Conservation (phyloP, 225 moss, liverwort and hornwort genomes). For the Physcomitrellopsis africana region DNA sequence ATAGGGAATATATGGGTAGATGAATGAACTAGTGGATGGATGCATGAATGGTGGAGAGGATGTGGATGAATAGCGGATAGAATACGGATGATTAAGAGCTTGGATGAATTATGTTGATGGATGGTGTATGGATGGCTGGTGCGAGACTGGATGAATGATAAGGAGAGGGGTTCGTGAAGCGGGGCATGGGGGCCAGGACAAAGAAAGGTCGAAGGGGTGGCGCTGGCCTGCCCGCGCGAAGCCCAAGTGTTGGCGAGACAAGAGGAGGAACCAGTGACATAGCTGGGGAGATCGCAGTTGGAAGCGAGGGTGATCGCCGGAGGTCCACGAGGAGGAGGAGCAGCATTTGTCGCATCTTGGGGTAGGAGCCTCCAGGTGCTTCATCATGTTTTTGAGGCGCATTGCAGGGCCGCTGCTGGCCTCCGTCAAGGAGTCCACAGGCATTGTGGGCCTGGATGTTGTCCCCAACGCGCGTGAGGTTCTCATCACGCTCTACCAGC, state of each 20-base stretch:
- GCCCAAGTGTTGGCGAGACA: neutral
- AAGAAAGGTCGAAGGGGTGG: too few relatives aligned
- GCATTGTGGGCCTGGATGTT: constrained; percentile 76
- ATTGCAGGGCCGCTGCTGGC: constrained; percentile 78
- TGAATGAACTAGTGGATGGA: too few relatives aligned
- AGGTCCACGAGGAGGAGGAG: neutral
- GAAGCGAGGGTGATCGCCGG: neutral
- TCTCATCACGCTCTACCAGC: constrained; percentile 78
- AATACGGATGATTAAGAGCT: too few relatives aligned
- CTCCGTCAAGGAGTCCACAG: constrained; percentile 77
- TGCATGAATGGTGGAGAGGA: too few relatives aligned
- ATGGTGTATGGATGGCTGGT: too few relatives aligned
- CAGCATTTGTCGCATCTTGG: neutral
- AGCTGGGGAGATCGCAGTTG: neutral
- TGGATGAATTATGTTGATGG: too few relatives aligned
- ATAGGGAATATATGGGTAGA: too few relatives aligned
- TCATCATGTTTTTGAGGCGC: constrained; percentile 84
- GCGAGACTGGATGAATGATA: too few relatives aligned
- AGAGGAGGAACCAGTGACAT: neutral
- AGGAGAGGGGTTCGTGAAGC: too few relatives aligned
- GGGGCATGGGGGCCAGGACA: too few relatives aligned
- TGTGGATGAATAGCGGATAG: too few relatives aligned
- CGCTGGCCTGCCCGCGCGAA: neutral
- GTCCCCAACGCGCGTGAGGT: constrained; percentile 89
- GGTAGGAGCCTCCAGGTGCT: neutral